phyloP scores from a whole-genome alignment of 2,329 filamentous ascomycete species.

The Alternaria atra region DNA sequence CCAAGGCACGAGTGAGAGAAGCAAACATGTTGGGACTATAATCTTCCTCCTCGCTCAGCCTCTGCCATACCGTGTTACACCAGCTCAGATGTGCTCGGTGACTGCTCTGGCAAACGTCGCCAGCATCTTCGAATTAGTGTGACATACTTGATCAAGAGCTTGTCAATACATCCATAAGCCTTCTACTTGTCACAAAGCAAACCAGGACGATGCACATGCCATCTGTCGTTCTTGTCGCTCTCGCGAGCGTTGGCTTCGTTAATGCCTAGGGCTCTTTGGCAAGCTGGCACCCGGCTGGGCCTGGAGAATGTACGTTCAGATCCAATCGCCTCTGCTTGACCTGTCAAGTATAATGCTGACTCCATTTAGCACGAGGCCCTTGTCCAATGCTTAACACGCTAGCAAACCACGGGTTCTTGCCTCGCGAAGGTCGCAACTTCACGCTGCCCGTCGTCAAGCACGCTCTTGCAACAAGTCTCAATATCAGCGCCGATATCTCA shows the following conservation, averaged over 20 bases:
- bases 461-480: constrained; percentile 12
- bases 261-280: constrained; percentile 5
- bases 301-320: not conserved
- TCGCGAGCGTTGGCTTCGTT: not conserved
- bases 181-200: not conserved
- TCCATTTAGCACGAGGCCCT: constrained; percentile 18
- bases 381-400: constrained; percentile 43
- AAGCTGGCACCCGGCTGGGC: constrained; percentile 6
- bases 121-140: not conserved
- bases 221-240: not conserved
- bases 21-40: too few relatives aligned
- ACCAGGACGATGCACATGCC: not conserved
- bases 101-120: not conserved
- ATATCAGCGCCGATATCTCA: constrained; percentile 10
- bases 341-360: not conserved
- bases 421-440: constrained; percentile 41
- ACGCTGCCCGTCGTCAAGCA: constrained; percentile 37
- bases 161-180: not conserved
- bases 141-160: not conserved
- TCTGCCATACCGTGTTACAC: too few relatives aligned
- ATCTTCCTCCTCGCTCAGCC: too few relatives aligned
- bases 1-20: too few relatives aligned
- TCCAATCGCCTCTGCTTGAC: not conserved
- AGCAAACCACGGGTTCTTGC: constrained; percentile 43
- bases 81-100: not conserved